Percentiles rank a stretch among this genome's conserved stretches.
Conservation (phyloP, 179 eudicot species). For the Heliamphora pulchella region DNA sequence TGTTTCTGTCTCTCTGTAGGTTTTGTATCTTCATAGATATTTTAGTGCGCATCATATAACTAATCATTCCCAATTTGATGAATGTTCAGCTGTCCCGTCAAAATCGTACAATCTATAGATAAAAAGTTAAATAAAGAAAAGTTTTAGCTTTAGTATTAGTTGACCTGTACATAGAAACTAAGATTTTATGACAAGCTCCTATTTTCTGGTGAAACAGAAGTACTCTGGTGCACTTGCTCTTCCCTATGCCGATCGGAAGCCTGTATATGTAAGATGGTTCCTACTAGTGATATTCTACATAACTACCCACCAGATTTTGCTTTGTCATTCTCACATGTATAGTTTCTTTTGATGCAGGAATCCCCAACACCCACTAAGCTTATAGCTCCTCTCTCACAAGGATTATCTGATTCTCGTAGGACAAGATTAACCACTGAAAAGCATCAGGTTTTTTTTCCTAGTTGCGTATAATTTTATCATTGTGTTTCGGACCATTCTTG, state of each 20-base stretch:
- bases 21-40: neutral
- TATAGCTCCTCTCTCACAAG: conserved; percentile 46
- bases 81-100: neutral
- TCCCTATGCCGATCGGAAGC: conserved; percentile 53
- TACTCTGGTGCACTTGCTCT: conserved; percentile 54
- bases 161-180: neutral
- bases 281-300: conserved; percentile 7
- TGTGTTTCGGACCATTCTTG: neutral
- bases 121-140: no score
- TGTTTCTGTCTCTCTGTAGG: neutral
- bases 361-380: conserved; percentile 77
- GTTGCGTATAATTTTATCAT: neutral
- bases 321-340: neutral
- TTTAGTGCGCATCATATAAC: neutral
- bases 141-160: neutral
- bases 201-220: conserved; percentile 37
- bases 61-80: neutral
- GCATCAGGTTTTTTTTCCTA: conserved; percentile 55
- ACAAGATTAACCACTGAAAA: conserved; percentile 65
- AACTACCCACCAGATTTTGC: neutral
- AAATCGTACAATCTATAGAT: no score
- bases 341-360: conserved; percentile 47
- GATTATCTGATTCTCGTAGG: conserved; percentile 69
- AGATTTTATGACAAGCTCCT: conserved; percentile 2
- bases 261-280: conserved; percentile 54